Percentiles rank a stretch among this genome's conserved stretches.
phyloP scores from a whole-genome alignment of 495 filamentous ascomycete species.

The Podospora appendiculata region DNA sequence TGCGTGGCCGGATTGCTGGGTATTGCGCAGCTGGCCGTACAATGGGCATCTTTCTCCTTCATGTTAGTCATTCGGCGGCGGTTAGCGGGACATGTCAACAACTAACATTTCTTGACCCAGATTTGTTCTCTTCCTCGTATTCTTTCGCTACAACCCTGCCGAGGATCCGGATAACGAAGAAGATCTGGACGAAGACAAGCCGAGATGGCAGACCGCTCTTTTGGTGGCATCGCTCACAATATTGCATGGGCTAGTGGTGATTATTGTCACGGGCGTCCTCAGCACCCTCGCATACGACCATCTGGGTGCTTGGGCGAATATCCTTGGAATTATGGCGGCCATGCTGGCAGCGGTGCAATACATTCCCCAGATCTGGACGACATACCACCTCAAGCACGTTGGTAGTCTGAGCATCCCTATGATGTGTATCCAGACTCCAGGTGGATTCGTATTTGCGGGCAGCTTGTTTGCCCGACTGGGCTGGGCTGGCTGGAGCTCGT shows the following conservation, averaged over 20 bases:
- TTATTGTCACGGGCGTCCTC: conserved; percentile 58
- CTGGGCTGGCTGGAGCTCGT: conserved; percentile 83
- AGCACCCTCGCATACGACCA: conserved; percentile 46
- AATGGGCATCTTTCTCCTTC: conserved; percentile 84
- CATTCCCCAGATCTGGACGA: conserved; percentile 89
- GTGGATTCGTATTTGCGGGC: conserved; percentile 77
- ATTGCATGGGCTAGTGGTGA: conserved; percentile 59
- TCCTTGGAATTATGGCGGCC: conserved; percentile 70
- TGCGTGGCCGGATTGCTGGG: conserved; percentile 81
- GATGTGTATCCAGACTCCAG: conserved; percentile 97
- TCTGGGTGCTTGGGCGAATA: conserved; percentile 70
- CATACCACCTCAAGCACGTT: conserved; percentile 72
- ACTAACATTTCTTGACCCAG: conserved; percentile 31
- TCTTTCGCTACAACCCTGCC: conserved; percentile 60
- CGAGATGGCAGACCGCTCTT: conserved; percentile 69
- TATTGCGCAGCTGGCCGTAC: conserved; percentile 79
- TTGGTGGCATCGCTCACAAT: conserved; percentile 61
- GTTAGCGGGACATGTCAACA: neutral
- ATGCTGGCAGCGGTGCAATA: conserved; percentile 84
- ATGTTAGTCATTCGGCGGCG: conserved; percentile 54
- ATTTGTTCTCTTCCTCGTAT: conserved; percentile 77
- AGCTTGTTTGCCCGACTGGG: conserved; percentile 79
- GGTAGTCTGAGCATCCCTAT: conserved; percentile 90
- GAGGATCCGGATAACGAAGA: conserved; percentile 35
- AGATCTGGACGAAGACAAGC: conserved; percentile 33